These are phyloP conservation scores for Starmerella bombicola DNA, from an alignment of 805 yeast genomes.

Conservation along the genomic window DNA sequence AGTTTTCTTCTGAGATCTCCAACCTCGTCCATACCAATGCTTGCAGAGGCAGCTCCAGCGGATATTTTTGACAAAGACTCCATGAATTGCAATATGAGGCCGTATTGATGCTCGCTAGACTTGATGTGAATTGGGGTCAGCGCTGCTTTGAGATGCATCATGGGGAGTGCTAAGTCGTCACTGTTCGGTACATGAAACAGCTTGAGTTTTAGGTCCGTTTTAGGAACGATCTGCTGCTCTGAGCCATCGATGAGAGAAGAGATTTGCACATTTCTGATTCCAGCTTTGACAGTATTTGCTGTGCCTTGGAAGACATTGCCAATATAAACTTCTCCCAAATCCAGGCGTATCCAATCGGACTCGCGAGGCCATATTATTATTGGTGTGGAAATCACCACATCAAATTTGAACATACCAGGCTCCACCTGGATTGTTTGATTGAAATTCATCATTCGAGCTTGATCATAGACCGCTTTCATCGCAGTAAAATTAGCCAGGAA, in stretches of 20 bases:
- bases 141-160: constrained; percentile 41
- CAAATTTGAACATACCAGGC: constrained; percentile 53
- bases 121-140: constrained; percentile 51
- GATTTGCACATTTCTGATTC: constrained; percentile 61
- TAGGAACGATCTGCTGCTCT: constrained; percentile 35
- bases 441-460: constrained; percentile 78
- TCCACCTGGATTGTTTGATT: constrained; percentile 59
- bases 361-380: constrained; percentile 62
- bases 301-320: constrained; percentile 40
- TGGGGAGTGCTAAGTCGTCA: constrained; percentile 8
- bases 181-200: constrained; percentile 7
- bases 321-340: constrained; percentile 73
- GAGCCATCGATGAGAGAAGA: constrained; percentile 42
- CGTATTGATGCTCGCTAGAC: constrained; percentile 62
- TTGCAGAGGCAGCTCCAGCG: constrained; percentile 37
- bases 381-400: constrained; percentile 67
- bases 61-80: constrained; percentile 47
- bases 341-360: constrained; percentile 49
- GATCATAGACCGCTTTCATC: constrained; percentile 83
- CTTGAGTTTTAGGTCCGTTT: constrained; percentile 13
- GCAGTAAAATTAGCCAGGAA: constrained; percentile 62
- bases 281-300: constrained; percentile 47
- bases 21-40: constrained; percentile 33
- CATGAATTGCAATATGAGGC: constrained; percentile 43
- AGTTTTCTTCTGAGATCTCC: constrained; percentile 18